phyloP scores from a whole-genome alignment of 2,329 filamentous ascomycete species.

The Anisogramma anomala region DNA sequence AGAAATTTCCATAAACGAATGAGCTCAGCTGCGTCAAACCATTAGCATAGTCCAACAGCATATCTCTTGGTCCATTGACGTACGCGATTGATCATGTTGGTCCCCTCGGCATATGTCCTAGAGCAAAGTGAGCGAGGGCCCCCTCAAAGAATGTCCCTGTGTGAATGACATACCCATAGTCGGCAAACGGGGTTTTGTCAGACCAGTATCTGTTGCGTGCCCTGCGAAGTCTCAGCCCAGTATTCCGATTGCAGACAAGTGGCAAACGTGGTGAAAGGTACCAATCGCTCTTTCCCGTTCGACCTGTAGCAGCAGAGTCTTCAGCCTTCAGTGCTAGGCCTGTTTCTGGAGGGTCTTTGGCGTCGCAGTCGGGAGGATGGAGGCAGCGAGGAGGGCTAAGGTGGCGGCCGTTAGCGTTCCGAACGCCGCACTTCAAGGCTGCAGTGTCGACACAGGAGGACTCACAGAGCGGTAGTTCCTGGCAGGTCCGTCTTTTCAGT shows the following conservation, averaged over 20 bases:
- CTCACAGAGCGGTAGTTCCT: neutral
- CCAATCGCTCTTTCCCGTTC: neutral
- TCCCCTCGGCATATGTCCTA: constrained; percentile 6
- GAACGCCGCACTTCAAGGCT: neutral
- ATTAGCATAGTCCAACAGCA: neutral
- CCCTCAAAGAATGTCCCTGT: constrained; percentile 2
- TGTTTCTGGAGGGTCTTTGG: neutral
- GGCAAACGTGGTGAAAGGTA: neutral
- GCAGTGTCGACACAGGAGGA: neutral
- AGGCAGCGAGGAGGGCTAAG: neutral
- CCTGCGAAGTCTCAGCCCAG: constrained; percentile 10
- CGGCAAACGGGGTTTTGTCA: constrained; percentile 28
- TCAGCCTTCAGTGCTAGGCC: neutral
- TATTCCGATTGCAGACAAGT: neutral
- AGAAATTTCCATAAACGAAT: neutral
- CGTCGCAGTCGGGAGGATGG: neutral
- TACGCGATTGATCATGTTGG: neutral
- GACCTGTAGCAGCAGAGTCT: neutral
- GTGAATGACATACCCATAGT: constrained; percentile 28
- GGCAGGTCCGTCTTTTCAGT: neutral
- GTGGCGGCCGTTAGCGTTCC: neutral
- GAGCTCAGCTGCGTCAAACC: too few relatives aligned
- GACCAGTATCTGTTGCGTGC: constrained; percentile 22
- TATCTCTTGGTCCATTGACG: neutral
- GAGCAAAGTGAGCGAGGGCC: neutral